A percentile compares a stretch with the other conserved stretches of the same genome.
Evolutionary conservation across 2,329 filamentous ascomycete species (phyloP).

Genomic region (Cordyceps fumosorosea): DNA sequence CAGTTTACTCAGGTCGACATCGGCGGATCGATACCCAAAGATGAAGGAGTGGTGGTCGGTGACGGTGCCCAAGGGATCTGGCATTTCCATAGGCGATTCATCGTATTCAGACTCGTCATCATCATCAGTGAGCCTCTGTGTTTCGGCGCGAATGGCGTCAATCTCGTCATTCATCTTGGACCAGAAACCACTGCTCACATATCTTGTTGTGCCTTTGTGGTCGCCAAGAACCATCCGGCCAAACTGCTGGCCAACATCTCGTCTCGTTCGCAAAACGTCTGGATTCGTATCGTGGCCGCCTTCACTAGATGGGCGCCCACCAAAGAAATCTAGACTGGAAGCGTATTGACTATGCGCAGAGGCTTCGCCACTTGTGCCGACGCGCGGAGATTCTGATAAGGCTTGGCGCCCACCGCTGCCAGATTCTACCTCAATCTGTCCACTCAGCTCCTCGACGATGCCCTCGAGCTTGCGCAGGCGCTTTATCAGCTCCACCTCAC

Average conservation of each 20-base stretch:
- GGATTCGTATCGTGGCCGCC: conserved; percentile 17
- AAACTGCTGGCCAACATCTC: conserved; percentile 41
- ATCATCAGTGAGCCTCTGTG: conserved; percentile 38
- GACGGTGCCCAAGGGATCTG: conserved; percentile 24
- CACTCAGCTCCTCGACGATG: conserved; percentile 64
- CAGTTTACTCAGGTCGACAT: conserved; percentile 56
- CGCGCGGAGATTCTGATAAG: conserved; percentile 18
- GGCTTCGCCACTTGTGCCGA: not conserved
- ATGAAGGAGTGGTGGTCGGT: conserved; percentile 65
- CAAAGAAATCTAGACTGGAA: conserved; percentile 13
- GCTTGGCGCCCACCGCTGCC: conserved; percentile 20
- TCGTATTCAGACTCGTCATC: conserved; percentile 53
- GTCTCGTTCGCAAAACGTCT: conserved; percentile 21
- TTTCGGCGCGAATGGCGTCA: conserved; percentile 41
- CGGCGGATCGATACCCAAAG: conserved; percentile 65
- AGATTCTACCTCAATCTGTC: conserved; percentile 53
- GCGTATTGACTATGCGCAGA: not conserved
- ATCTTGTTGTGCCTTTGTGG: conserved; percentile 59
- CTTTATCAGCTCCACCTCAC: conserved; percentile 64
- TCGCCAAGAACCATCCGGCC: conserved; percentile 66
- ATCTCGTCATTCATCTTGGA: conserved; percentile 65
- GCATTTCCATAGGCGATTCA: conserved; percentile 42
- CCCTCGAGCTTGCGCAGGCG: conserved; percentile 66
- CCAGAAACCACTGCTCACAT: conserved; percentile 74
- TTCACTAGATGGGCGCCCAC: not conserved